phyloP scores from a whole-genome alignment of 257 asterid species.

The Sherardia arvensis region DNA sequence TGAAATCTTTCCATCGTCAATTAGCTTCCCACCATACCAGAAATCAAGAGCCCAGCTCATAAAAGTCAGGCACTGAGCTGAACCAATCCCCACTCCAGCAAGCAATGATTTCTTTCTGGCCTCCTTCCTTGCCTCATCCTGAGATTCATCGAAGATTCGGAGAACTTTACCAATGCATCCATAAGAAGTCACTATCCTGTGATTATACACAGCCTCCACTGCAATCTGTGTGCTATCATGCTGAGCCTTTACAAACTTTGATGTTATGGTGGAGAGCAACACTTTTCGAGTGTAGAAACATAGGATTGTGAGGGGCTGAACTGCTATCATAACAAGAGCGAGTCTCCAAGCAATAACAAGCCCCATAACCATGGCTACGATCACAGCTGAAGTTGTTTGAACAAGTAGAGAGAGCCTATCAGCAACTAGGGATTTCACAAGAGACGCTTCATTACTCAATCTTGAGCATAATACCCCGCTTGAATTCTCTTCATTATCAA shows the following conservation, averaged over 20 bases:
- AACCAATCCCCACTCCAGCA: constrained; percentile 82
- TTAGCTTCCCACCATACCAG: constrained; percentile 78
- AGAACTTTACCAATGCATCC: constrained; percentile 60
- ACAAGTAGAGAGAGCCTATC: constrained; percentile 58
- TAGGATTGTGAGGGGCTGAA: constrained; percentile 68
- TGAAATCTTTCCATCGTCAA: constrained; percentile 54
- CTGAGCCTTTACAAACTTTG: constrained; percentile 68
- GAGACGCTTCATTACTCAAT: constrained; percentile 61
- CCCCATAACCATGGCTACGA: constrained; percentile 55
- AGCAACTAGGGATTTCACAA: constrained; percentile 73
- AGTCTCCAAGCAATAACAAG: constrained; percentile 76
- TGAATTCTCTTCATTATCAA: constrained; percentile 62
- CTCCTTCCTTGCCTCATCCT: constrained; percentile 72
- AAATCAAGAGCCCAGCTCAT: constrained; percentile 86
- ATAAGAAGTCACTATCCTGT: constrained; percentile 56
- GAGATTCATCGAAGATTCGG: constrained; percentile 56
- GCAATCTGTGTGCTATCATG: constrained; percentile 65
- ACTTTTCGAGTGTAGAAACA: constrained; percentile 67
- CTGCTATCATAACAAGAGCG: constrained; percentile 77
- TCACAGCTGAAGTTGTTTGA: constrained; percentile 60
- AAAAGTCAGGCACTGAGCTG: constrained; percentile 81
- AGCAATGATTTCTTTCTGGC: constrained; percentile 67
- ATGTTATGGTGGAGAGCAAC: constrained; percentile 47
- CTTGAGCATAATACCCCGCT: constrained; percentile 55
- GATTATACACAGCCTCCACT: constrained; percentile 70